Percentiles rank a stretch among this genome's conserved stretches.
phyloP scores from a whole-genome alignment of 2,329 filamentous ascomycete species.

The Sarocladiaceae sp. region DNA sequence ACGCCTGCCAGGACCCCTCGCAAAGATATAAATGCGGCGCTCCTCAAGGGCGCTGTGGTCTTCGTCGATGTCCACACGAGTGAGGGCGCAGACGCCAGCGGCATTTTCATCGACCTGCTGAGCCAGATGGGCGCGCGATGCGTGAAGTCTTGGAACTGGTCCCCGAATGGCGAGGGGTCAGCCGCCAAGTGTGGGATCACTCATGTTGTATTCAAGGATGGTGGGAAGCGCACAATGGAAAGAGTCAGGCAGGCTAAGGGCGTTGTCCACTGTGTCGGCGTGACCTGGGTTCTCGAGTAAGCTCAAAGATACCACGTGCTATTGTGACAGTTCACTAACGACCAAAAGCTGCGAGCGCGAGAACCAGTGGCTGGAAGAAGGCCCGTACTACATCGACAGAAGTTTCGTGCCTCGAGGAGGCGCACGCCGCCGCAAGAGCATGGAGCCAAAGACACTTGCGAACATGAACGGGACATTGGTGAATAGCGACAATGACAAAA shows the following conservation, averaged over 20 bases:
- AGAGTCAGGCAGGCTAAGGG: conserved; percentile 69
- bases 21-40: conserved; percentile 41
- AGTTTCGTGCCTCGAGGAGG: conserved; percentile 62
- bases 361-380: conserved; percentile 70
- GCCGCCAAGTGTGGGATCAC: conserved; percentile 64
- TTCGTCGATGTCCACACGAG: conserved; percentile 80
- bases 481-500: conserved; percentile 30
- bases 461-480: conserved; percentile 63
- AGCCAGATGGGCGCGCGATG: conserved; percentile 76
- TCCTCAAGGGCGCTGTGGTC: conserved; percentile 67
- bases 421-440: conserved; percentile 68
- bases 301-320: conserved; percentile 25
- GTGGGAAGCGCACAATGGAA: conserved; percentile 70
- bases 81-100: conserved; percentile 73
- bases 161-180: conserved; percentile 39
- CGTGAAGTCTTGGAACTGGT: conserved; percentile 71
- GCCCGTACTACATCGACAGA: conserved; percentile 62
- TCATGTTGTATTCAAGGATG: conserved; percentile 87
- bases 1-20: conserved; percentile 53
- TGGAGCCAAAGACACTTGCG: conserved; percentile 67
- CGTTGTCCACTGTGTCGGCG: conserved; percentile 77
- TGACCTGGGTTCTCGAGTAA: conserved; percentile 85
- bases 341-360: conserved; percentile 62
- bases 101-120: conserved; percentile 74
- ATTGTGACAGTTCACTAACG: background rate